Evolutionary conservation across 805 yeast species (phyloP).

Genomic region (Pichia cephalocereana): DNA sequence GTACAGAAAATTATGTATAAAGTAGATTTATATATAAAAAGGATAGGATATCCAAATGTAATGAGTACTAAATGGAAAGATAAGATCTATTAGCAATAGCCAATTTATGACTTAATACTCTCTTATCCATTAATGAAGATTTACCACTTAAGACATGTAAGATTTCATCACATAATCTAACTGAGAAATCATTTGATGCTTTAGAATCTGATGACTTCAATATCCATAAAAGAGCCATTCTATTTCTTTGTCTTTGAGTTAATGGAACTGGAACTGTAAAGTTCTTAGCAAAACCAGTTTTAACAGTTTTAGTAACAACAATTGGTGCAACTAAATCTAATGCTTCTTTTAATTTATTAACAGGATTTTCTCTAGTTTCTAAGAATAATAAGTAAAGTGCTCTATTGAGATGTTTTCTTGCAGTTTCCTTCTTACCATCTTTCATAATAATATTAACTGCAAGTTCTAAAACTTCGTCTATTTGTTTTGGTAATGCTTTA

Average conservation of each 20-base stretch:
- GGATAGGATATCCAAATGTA: too few species aligned
- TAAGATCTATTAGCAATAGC: slow-evolving; percentile 86
- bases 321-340: slow-evolving; percentile 81
- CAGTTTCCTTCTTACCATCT: slow-evolving; percentile 78
- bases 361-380: slow-evolving; percentile 70
- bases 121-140: slow-evolving; percentile 77
- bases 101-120: slow-evolving; percentile 69
- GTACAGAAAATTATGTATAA: neutral
- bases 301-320: slow-evolving; percentile 64
- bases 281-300: slow-evolving; percentile 81
- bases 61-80: slow-evolving; percentile 15
- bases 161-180: slow-evolving; percentile 86
- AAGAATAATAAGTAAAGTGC: slow-evolving; percentile 76
- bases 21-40: neutral
- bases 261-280: slow-evolving; percentile 76
- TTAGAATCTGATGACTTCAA: slow-evolving; percentile 76
- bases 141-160: slow-evolving; percentile 68
- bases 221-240: slow-evolving; percentile 88
- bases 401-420: slow-evolving; percentile 61
- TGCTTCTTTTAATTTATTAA: slow-evolving; percentile 60
- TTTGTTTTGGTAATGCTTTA: slow-evolving; percentile 48
- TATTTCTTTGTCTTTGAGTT: slow-evolving; percentile 69
- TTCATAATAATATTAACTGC: slow-evolving; percentile 86
- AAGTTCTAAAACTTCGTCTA: slow-evolving; percentile 66
- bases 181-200: slow-evolving; percentile 71